Evolutionary conservation across 306 rosid species (phyloP).

Genomic region (Dryas drummondii): DNA sequence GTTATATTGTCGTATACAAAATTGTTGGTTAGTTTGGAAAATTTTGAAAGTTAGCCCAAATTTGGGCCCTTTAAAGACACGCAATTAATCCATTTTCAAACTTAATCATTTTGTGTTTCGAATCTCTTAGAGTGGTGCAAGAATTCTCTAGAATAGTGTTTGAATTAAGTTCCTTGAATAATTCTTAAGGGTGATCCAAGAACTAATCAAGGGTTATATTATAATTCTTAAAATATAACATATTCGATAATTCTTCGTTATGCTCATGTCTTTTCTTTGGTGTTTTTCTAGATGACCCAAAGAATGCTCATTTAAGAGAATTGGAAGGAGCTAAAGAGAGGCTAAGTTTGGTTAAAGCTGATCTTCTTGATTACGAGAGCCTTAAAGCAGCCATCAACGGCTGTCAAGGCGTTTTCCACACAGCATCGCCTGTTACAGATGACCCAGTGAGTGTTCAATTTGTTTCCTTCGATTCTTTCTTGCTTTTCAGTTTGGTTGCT

Average conservation of each 20-base stretch:
- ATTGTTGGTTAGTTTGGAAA: no score
- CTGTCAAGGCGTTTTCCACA: slow-evolving; percentile 79
- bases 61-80: no score
- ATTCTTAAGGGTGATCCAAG: no score
- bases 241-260: background rate
- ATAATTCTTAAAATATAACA: no score
- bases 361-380: slow-evolving; percentile 64
- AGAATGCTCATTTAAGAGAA: slow-evolving; percentile 71
- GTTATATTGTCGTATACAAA: no score
- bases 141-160: no score
- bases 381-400: slow-evolving; percentile 56
- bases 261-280: background rate
- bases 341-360: slow-evolving; percentile 58
- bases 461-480: background rate
- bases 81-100: no score
- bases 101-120: no score
- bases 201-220: no score
- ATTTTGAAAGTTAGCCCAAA: no score
- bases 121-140: no score
- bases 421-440: slow-evolving; percentile 84
- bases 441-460: slow-evolving; percentile 51
- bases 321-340: slow-evolving; percentile 81
- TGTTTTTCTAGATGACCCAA: slow-evolving; percentile 53
- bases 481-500: slow-evolving; percentile 2
- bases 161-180: no score